These are phyloP conservation scores for Rhizopus stolonifer DNA, from an alignment of 371 early-diverging fungal species.

Conservation along the genomic window DNA sequence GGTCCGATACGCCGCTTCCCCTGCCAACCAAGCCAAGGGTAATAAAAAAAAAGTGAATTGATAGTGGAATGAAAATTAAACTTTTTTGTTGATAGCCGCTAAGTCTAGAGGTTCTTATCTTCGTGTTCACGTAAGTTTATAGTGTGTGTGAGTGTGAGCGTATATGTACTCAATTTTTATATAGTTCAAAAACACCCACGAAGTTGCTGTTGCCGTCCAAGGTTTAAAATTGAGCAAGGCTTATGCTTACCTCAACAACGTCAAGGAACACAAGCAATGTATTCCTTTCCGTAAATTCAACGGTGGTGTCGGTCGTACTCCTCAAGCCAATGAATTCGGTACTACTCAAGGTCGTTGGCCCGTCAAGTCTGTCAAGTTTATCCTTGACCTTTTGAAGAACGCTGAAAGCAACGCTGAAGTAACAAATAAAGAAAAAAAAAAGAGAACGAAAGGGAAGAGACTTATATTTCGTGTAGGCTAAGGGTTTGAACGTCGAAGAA, in stretches of 20 bases:
- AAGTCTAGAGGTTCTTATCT: slow-evolving; percentile 44
- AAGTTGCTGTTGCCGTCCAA: slow-evolving; percentile 94
- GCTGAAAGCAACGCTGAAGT: slow-evolving; percentile 96
- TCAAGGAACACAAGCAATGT: slow-evolving; percentile 95
- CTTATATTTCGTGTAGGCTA: too few relatives aligned
- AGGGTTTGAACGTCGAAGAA: slow-evolving; percentile 86
- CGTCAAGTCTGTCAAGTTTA: slow-evolving; percentile 93
- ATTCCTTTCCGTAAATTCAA: slow-evolving; percentile 98
- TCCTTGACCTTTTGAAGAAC: slow-evolving; percentile 95
- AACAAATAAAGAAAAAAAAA: slow-evolving; percentile 10
- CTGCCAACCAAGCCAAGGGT: slow-evolving; percentile 30
- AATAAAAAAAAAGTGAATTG: background rate
- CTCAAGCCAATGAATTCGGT: slow-evolving; percentile 96
- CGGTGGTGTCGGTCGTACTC: slow-evolving; percentile 97
- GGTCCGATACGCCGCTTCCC: slow-evolving; percentile 39
- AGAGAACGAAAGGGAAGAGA: too few relatives aligned
- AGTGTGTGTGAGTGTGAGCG: too few relatives aligned
- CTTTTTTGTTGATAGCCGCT: slow-evolving; percentile 21
- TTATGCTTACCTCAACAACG: slow-evolving; percentile 93
- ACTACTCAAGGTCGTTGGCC: slow-evolving; percentile 99
- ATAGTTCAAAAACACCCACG: slow-evolving; percentile 96
- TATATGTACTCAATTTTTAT: too few relatives aligned
- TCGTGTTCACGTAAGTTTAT: slow-evolving; percentile 37
- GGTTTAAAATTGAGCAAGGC: slow-evolving; percentile 95
- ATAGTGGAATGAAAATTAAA: background rate